Conservation (phyloP, 768 basidiomycete species). For the Lepiota venenata region DNA sequence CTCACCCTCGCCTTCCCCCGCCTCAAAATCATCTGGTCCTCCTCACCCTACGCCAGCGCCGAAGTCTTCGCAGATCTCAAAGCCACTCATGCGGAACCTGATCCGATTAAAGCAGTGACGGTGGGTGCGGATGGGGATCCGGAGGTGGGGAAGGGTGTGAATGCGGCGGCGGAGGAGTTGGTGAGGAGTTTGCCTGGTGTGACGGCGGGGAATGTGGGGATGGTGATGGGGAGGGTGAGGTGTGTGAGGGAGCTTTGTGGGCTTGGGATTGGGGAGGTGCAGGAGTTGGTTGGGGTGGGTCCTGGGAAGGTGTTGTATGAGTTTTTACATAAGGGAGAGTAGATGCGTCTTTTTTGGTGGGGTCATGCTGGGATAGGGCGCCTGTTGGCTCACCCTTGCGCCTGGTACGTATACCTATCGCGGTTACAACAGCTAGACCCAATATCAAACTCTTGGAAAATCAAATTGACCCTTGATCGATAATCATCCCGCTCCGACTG, state of each 20-base stretch:
- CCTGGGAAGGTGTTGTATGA: conserved; percentile 77
- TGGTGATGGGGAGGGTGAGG: conserved; percentile 78
- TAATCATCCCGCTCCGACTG: too few species aligned
- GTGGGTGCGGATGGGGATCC: conserved; percentile 80
- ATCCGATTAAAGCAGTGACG: conserved; percentile 67
- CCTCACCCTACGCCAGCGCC: conserved; percentile 88
- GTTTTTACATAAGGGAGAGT: conserved; percentile 77
- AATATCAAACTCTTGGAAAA: too few species aligned
- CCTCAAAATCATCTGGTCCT: conserved; percentile 94
- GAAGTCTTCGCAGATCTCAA: conserved; percentile 96
- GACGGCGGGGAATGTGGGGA: conserved; percentile 77
- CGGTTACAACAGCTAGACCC: too few species aligned
- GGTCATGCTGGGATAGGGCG: too few species aligned
- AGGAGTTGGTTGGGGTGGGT: conserved; percentile 75
- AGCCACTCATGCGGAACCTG: conserved; percentile 72
- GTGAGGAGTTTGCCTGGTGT: conserved; percentile 82
- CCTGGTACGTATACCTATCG: too few species aligned
- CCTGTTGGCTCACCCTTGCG: too few species aligned
- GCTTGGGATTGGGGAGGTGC: conserved; percentile 56
- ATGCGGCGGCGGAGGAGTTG: conserved; percentile 78
- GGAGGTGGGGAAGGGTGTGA: conserved; percentile 63
- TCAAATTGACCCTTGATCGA: too few species aligned
- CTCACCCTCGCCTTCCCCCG: conserved; percentile 89
- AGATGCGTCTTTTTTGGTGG: too few species aligned
- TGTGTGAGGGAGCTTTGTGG: conserved; percentile 76